Evolutionary conservation across 352 stramenopile genomes (phyloP).

Genomic region (Thalassiosira livingstoniorum): DNA sequence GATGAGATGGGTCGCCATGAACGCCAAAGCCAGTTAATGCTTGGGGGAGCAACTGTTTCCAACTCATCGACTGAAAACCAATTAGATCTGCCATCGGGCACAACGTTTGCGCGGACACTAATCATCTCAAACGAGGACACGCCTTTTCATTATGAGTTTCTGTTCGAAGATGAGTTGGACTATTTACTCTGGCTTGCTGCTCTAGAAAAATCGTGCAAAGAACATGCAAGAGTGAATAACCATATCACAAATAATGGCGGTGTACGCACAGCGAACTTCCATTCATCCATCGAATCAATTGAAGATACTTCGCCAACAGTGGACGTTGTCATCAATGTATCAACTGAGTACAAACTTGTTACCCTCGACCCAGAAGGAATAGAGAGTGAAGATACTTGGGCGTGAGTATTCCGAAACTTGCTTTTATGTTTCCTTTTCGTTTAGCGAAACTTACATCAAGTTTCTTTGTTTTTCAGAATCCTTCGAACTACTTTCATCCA

Average conservation of each 20-base stretch:
- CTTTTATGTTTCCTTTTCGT: neutral
- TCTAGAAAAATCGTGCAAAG: slow-evolving; percentile 31
- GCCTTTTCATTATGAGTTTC: slow-evolving; percentile 55
- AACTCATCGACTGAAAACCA: neutral
- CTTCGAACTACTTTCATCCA: slow-evolving; percentile 81
- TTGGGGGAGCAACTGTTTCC: slow-evolving; percentile 48
- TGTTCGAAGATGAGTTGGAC: slow-evolving; percentile 71
- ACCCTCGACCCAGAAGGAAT: slow-evolving; percentile 78
- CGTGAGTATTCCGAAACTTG: slow-evolving; percentile 55
- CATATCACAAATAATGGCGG: neutral
- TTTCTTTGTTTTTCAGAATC: slow-evolving; percentile 22
- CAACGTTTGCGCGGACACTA: slow-evolving; percentile 40
- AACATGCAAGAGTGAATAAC: neutral
- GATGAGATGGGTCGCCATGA: slow-evolving; percentile 57
- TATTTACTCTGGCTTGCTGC: slow-evolving; percentile 64
- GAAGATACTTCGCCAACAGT: slow-evolving; percentile 44
- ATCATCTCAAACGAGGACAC: slow-evolving; percentile 68
- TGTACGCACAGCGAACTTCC: no score
- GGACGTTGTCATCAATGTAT: slow-evolving; percentile 65
- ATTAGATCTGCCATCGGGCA: no score
- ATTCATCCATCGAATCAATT: neutral
- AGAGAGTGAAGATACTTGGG: slow-evolving; percentile 77
- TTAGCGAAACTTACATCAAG: neutral
- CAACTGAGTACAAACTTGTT: slow-evolving; percentile 79
- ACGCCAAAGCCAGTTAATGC: slow-evolving; percentile 65